These are phyloP conservation scores for Quercus variabilis DNA, from an alignment of 306 rosid genomes.

Conservation along the genomic window DNA sequence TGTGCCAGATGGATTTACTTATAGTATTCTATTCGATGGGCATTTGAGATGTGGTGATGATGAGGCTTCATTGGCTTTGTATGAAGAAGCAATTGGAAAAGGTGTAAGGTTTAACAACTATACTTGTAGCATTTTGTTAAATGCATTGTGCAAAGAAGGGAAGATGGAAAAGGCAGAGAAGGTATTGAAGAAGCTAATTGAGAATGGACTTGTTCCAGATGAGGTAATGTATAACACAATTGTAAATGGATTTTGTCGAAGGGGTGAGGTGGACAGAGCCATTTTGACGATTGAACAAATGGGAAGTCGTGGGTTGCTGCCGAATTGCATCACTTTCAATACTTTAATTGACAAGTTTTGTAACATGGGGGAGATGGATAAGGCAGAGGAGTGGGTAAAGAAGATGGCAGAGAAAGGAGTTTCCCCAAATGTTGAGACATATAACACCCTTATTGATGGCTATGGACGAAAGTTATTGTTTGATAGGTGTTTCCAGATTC, in stretches of 20 bases:
- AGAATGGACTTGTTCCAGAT: constrained; percentile 47
- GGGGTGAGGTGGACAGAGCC: constrained; percentile 48
- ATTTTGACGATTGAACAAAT: constrained; percentile 42
- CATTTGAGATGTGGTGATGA: constrained; percentile 26
- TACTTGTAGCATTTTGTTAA: constrained; percentile 51
- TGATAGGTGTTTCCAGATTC: constrained; percentile 56
- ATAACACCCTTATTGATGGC: constrained; percentile 59
- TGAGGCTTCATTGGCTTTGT: constrained; percentile 26
- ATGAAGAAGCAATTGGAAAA: constrained; percentile 27
- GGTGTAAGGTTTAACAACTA: constrained; percentile 37
- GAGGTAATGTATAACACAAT: constrained; percentile 50
- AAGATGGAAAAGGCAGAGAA: constrained; percentile 54
- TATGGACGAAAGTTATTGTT: constrained; percentile 46
- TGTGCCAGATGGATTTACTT: constrained; percentile 51
- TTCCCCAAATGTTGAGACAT: constrained; percentile 51
- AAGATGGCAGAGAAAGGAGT: constrained; percentile 61
- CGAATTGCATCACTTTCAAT: constrained; percentile 60
- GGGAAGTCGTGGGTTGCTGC: constrained; percentile 52
- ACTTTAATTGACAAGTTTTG: constrained; percentile 51
- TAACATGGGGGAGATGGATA: constrained; percentile 49
- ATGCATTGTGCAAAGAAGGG: constrained; percentile 63
- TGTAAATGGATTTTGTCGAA: constrained; percentile 63
- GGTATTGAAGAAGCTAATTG: constrained; percentile 50
- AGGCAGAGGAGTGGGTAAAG: constrained; percentile 72
- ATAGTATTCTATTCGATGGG: constrained; percentile 53